Base-by-base conservation (phyloP, 192 early-diverging fungal genomes). In the Backusella luteola region DNA sequence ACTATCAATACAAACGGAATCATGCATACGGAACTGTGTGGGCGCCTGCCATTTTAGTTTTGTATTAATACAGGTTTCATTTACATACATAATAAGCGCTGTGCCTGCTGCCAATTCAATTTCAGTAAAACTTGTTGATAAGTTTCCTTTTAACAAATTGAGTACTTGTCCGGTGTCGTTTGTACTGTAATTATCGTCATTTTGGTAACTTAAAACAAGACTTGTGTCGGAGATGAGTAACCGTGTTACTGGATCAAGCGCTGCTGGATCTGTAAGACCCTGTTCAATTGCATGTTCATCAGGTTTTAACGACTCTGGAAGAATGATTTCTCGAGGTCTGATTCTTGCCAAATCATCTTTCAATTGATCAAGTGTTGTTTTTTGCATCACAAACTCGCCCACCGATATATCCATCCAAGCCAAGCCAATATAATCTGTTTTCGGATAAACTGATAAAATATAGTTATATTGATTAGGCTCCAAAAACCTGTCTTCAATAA, bases 341-440 rank as follows among this genome's bases (percentile, higher is more conserved):
- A 99, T 96, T 63, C 95, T 90, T 6, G 91, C 87, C 36, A 99
- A 53, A 73, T 96, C 93, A 8, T 91, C 85, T 8, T 81, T 74
- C 17, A 99, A 85, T 0, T 76, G 73, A 0, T 76, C 76, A 5
- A 84, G 49, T 0, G 77, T 81, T 2, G 90, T 87, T 9, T 87
- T 77, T 75, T 91, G 84, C 12, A 94, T 88, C 74, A 90, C 87
- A 69, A 97, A 97, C 42, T 96, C 95, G 21, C 97, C 97, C 0
- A 95, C 96, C 0, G 93, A 93, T 42, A 99, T 76, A 86, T 99
- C 97, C 3, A 93, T 79, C 97, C 97, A 99, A 0, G 97, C 89
- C 32, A 99, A 80, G 2, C 94, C 93, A 26, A 94, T 67, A 68
- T 41, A 9, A 63, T 74, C 73, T 39, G 44, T 72, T 70, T 21